A percentile compares a stretch with the other conserved stretches of the same genome.
phyloP scores from a whole-genome alignment of 768 basidiomycete species.

The Boletus tylopilopsis region DNA sequence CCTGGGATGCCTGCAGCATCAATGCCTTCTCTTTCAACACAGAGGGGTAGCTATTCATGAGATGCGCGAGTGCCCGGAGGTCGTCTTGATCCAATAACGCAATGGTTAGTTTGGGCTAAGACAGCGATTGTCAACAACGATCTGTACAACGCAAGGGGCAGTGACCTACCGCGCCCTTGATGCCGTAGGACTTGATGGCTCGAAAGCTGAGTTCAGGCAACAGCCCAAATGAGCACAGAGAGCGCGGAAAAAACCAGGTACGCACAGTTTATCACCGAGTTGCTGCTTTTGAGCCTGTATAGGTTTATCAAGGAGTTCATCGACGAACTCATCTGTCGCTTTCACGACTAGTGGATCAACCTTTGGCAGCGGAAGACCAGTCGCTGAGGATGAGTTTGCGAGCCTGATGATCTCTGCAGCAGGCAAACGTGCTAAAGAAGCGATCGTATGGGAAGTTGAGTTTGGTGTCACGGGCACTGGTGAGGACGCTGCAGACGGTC shows the following conservation, averaged over 20 bases:
- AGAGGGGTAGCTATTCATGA: conserved; percentile 83
- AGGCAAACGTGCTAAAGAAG: conserved; percentile 68
- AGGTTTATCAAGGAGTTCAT: conserved; percentile 53
- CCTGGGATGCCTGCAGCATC: conserved; percentile 26
- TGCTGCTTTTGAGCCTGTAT: conserved; percentile 69
- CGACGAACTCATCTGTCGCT: conserved; percentile 71
- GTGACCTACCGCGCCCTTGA: conserved; percentile 69
- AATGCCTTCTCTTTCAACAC: conserved; percentile 77
- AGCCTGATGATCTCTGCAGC: conserved; percentile 70
- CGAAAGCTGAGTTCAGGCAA: conserved; percentile 43
- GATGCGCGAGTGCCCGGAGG: conserved; percentile 74
- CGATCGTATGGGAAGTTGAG: conserved; percentile 52
- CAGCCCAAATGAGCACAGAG: conserved; percentile 14
- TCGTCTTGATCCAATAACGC: conserved; percentile 81
- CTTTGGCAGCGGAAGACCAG: conserved; percentile 59
- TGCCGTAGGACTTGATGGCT: conserved; percentile 68
- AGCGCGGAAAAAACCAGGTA: conserved; percentile 11
- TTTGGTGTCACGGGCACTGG: conserved; percentile 64
- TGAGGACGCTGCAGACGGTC: conserved; percentile 67
- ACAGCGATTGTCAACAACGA: conserved; percentile 6
- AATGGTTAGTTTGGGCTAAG: conserved; percentile 81
- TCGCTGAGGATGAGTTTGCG: conserved; percentile 45
- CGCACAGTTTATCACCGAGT: conserved; percentile 74
- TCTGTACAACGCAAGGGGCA: background rate
- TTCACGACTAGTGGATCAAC: conserved; percentile 66